Evolutionary conservation across 2,329 filamentous ascomycete species (phyloP), one percentile per base, ranked within the genome.

Genomic region (Cordyceps farinosa): DNA sequence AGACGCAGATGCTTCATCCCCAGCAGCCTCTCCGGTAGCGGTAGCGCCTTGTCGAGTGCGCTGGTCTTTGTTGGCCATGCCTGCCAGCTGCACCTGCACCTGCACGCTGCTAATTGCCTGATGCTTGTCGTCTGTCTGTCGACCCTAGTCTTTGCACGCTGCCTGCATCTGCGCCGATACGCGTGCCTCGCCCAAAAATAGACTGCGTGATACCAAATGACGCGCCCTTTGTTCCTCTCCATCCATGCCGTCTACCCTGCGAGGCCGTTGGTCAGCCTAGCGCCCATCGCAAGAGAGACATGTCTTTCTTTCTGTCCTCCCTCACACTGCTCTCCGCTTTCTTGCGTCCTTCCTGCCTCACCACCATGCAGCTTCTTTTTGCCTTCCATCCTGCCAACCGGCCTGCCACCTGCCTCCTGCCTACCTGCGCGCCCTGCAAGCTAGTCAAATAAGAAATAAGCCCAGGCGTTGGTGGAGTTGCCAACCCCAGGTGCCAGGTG

Each of bases 171-270:
- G 47, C 48, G 22, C 17, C 32, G 47, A 10, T 34, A 52, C 15
- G 22, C 57, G 36, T 52, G 36, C 57, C 40, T 36, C 15, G 36
- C 48, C 47, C 50, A 9, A 38, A 61, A 53, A 53, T 36, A 42
- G 48, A 45, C 38, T 11, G 40, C n/a, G 51, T 61, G n/a, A 61
- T 61, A 60, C 38, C 59, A 48, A 34, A 47, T 50, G 58, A 61
- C 30, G 48, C 42, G 40, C 59, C 52, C 48, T 29, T 10, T 9
- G 11, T 17, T 36, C 29, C 22, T n/a, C 13, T 27, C 30, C 27
- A 3, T 11, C 32, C 13, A 10, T 22, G 34, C 36, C 36, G 36
- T 51, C 34, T 51, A 27, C 2, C 36, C 13, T 27, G 36, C 9
- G 45, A 51, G 45, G 10, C 42, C 50, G 30, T 48, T 40, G 40